Evolutionary conservation across 352 stramenopile species (phyloP), one percentile per base, ranked within the genome.

Genomic region (Pythium brassicae): DNA sequence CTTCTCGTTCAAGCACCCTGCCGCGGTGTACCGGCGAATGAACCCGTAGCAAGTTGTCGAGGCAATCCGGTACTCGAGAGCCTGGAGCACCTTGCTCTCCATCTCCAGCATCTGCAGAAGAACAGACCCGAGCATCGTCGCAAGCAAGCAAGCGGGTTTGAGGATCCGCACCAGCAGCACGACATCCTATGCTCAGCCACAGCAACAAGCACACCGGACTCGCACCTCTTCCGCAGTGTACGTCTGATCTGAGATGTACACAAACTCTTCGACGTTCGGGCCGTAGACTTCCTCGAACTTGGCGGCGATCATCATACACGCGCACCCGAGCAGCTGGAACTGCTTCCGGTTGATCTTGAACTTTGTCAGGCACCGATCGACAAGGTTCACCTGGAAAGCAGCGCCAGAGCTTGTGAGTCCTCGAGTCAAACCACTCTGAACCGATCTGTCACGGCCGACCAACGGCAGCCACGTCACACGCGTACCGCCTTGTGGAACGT

Each of bases 281-380:
- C 88, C 87, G 62, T 98, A 97, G 19, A 98, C 96, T 69, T 99
- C 97, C 75, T 99, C 96, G 62, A 98, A 98, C 66, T 99, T 99
- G 66, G 87, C 94, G 37, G 96, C 95, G 57, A 99, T 83, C 54
- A 98, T 91, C 59, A 99, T 92, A 27, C 94, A 96, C 15, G 95
- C 96, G 32, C 98, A 95, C 35, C 95, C 97, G 26, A 99, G 76
- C 8, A 99, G 74, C 66, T 99, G 97, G 37, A 99, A 91, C 63
- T 97, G 83, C 43, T 87, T 87, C 27, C 95, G 76, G 57, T 83
- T 82, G 39, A 98, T 92, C 61, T 86, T 83, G 63, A 91, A 86
- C 39, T 78, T 84, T 10, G 74, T 71, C 5, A 96, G 67, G 25
- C 78, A 95, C 9, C 87, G 79, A 45, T 96, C 87, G 20, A 96